phyloP scores from a whole-genome alignment of 148 eudicot genomes.

The Fagopyrum homotropicum region DNA sequence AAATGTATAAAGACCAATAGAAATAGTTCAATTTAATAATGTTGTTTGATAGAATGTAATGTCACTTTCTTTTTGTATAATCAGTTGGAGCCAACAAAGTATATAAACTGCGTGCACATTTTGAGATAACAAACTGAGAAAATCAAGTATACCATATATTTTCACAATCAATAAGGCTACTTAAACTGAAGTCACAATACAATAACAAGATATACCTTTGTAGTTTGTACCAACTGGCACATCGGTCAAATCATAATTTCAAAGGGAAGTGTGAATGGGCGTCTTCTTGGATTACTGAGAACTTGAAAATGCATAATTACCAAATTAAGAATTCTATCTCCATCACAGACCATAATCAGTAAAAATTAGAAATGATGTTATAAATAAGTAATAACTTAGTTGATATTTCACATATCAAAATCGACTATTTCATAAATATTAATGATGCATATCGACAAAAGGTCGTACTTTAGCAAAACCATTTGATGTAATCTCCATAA shows the following conservation, averaged over 20 bases:
- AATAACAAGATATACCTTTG: too few relatives aligned
- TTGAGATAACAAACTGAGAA: too few relatives aligned
- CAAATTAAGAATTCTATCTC: not conserved
- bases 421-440: not conserved
- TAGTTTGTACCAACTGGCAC: slow-evolving; percentile 99
- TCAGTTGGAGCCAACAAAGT: not conserved
- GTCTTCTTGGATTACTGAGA: slow-evolving; percentile 92
- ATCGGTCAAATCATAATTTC: slow-evolving; percentile 94
- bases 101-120: slow-evolving; percentile 7
- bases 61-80: not conserved
- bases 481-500: not conserved
- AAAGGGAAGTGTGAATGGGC: slow-evolving; percentile 88
- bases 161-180: too few relatives aligned
- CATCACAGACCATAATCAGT: slow-evolving; percentile 4
- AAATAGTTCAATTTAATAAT: not conserved
- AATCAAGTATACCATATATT: too few relatives aligned
- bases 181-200: too few relatives aligned
- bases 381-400: not conserved
- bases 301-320: slow-evolving; percentile 42
- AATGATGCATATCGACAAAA: not conserved
- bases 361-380: not conserved
- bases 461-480: not conserved
- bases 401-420: not conserved
- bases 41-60: not conserved
- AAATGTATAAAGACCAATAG: not conserved